Conservation (phyloP, 208 protist species). For the Acanthamoeba culbertsoni region DNA sequence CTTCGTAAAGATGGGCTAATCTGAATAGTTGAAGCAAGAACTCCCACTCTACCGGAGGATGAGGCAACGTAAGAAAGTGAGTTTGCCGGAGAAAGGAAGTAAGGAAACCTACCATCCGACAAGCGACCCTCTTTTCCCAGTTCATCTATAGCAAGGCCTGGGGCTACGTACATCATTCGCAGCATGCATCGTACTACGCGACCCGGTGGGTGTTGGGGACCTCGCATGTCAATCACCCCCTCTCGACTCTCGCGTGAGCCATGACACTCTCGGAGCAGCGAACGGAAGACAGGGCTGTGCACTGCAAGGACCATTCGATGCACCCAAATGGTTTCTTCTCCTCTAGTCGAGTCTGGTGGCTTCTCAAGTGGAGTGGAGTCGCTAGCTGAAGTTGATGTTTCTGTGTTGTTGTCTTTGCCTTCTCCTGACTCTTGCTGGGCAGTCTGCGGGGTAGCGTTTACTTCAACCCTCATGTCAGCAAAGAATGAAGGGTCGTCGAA, state of each 20-base stretch:
- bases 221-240: not conserved
- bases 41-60: not conserved
- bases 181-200: not conserved
- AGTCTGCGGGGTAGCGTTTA: too few relatives aligned
- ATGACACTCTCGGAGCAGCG: not conserved
- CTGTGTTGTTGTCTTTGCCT: not conserved
- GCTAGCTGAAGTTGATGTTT: too few relatives aligned
- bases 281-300: not conserved
- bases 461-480: not conserved
- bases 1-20: not conserved
- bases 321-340: not conserved
- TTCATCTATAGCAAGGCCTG: not conserved
- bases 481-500: constrained; percentile 9
- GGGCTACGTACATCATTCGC: not conserved
- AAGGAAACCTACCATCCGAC: too few relatives aligned
- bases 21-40: constrained; percentile 18
- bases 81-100: too few relatives aligned
- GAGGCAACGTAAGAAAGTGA: not conserved
- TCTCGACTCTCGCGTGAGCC: not conserved
- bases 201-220: not conserved
- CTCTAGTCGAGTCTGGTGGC: too few relatives aligned
- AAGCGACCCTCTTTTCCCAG: not conserved
- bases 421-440: too few relatives aligned
- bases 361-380: too few relatives aligned
- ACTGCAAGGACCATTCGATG: not conserved